Evolutionary conservation across 768 basidiomycete species (phyloP), one percentile per base, ranked within the genome.

Genomic region (Cyclocybe cylindracea): DNA sequence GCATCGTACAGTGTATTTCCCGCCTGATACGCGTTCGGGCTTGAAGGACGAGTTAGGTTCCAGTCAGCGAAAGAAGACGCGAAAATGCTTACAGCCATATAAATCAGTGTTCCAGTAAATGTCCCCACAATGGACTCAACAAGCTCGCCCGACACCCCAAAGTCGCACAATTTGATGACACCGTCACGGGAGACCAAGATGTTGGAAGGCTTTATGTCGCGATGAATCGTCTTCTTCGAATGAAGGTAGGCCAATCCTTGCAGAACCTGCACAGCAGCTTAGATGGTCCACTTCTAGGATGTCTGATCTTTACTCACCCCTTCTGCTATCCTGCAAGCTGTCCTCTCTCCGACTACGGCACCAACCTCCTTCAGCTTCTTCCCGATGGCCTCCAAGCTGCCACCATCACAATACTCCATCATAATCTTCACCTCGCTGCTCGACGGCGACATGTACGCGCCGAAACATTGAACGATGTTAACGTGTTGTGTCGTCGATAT

Each of bases 141-240:
- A 24, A 98, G 79, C 68, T 96, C 91, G 37, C 95, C 96, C 10
- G 96, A 98, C 8, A 98, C 96, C n/a, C 96, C 96, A 66, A 99
- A 99, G 70, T 99, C 96, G 66, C 83, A 86, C 2, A 99, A 78
- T 67, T 94, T 96, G 65, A 98, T 85, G 43, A 91, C 70, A 19
- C 96, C 96, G 59, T 92, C 86, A 40, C 81, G 81, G 18, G 94
- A 92, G 56, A 98, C 77, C 38, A 98, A 83, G 49, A 98, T 84
- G 66, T 95, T 95, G 29, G 93, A 90, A 11, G 92, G 92, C 63
- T 95, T 95, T 68, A 95, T 93, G 68, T 95, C 92, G 61, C 96
- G 81, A 67, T 98, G 96, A 54, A 98, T 96, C 47, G 93, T 95
- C 62, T 84, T 85, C 70, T 80, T 86, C 38, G 87, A 78, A 69